Evolutionary conservation across 2,329 filamentous ascomycete genomes (phyloP), one percentile per base, ranked within the genome.

Genomic region (Colletotrichum sidae): DNA sequence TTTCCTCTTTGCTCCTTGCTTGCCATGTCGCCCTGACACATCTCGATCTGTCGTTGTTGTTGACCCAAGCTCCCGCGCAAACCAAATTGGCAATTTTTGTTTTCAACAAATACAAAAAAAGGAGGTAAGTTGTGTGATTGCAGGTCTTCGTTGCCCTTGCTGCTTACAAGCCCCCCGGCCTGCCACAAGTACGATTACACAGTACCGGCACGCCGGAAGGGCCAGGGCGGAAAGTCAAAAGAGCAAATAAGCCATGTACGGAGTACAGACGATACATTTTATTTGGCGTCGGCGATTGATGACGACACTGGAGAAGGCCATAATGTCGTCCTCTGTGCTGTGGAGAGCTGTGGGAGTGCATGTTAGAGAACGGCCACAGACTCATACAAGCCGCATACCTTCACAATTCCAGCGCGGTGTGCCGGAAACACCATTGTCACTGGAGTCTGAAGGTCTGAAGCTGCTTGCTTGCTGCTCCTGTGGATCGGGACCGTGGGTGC

Each of bases 301-400:
- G 55, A 57, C 55, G 55, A 57, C 55, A 57, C 44, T 57, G 55
- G 25, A 25, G 25, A 25, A 25, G 25, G 25, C 25, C 1, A 25
- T 4, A 25, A 4, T 5, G 25, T 25, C 25, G 25, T 38, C 38
- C 52, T 15, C 13, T 39, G n/a, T n/a, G 39, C 38, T 34, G 55
- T 57, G 55, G 55, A 49, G 55, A 57, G 55, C 55, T 57, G 45
- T 57, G 45, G 55, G 45, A 42, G 55, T 49, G 54, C 35, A 42
- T 35, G 17, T 44, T 13, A 41, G 17, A 57, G 42, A 25, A 17
- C 11, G 41, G 13, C 52, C 25, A 34, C 25, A 42, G 38, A 25
- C 25, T 25, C 25, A 25, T 4, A 25, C 37, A 53, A 51, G 50
- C 50, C 17, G 50, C 50, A 25, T 25, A 5, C 4, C 39, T 42